Base-by-base conservation (phyloP, 306 rosid genomes). In the Prunus mira region DNA sequence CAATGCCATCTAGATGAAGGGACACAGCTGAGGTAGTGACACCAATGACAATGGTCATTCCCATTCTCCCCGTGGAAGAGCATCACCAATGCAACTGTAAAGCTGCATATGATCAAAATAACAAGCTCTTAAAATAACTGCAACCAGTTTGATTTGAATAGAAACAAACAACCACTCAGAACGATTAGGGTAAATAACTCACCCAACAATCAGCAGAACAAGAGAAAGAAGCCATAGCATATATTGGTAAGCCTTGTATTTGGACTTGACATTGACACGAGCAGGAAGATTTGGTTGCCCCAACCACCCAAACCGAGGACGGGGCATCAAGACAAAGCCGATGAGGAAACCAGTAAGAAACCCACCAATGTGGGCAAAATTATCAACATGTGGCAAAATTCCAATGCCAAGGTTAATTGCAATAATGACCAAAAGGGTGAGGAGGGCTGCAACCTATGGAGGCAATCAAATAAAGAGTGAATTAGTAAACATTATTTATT, bases 351-450 rank as follows among this genome's bases (percentile, higher is more conserved):
- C 98, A 0, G 88, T 78, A 9, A 90, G 62, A 79, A 92, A 92
- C 50, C 98, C 97, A 2, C 98, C 97, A 0, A 91, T 89, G 67
- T 94, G 97, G 4, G 96, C 97, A n/a, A 89, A 94, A 58, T 92
- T 94, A 77, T 90, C 93, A 3, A 92, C 89, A 27, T 83, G 97
- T 6, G 97, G 97, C 65, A 90, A 72, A 82, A 94, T 88, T 81
- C 97, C 97, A 57, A 94, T 79, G 71, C 86, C 95, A 15, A 94
- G 93, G 83, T 94, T 94, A 77, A 94, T 68, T 43, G 85, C 81
- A 74, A 84, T 79, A 75, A 94, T 87, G 63, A 87, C 82, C 74
- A 90, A 45, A 49, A 94, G 92, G 18, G 97, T 89, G 67, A 86
- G 22, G 68, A 94, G 67, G 30, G 97, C 96, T 65, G 93, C 95